Conservation (phyloP, 495 filamentous ascomycete genomes). For the Darksidea phi region DNA sequence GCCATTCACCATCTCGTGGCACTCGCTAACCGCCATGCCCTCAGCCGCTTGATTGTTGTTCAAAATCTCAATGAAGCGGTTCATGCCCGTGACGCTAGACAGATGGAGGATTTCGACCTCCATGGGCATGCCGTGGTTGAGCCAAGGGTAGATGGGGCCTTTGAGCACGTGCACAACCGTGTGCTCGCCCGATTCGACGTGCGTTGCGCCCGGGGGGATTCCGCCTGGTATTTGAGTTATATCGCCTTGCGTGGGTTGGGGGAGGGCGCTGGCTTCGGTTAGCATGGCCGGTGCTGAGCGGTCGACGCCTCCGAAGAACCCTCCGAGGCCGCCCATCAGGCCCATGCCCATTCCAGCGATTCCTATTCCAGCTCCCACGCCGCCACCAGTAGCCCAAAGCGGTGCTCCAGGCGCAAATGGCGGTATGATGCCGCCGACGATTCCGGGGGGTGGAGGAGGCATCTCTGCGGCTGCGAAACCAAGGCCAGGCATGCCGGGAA, state of each 20-base stretch:
- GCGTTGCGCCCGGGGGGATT: not conserved
- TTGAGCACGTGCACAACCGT: constrained; percentile 8
- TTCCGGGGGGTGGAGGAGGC: not conserved
- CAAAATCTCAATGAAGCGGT: constrained; percentile 13
- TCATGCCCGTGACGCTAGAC: not conserved
- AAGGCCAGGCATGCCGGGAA: not conserved
- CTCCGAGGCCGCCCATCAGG: constrained; percentile 5
- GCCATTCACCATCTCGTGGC: constrained; percentile 17
- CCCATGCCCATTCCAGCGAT: constrained; percentile 14
- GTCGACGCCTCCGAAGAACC: not conserved
- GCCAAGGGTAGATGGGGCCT: not conserved
- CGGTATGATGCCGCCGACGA: not conserved
- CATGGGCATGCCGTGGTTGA: not conserved
- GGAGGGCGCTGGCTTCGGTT: constrained; percentile 2
- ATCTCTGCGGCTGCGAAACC: not conserved
- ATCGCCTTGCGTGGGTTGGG: constrained; percentile 2
- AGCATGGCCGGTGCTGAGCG: constrained; percentile 1
- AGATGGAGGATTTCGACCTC: constrained; percentile 10
- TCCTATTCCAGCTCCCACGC: not conserved
- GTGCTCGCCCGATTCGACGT: not conserved
- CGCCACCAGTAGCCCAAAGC: not conserved
- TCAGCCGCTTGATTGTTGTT: constrained; percentile 2
- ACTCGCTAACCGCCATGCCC: constrained; percentile 23
- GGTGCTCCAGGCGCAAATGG: not conserved
- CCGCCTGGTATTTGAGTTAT: constrained; percentile 1